Evolutionary conservation across 78 protist species (phyloP).

Genomic region (Planoprotostelium fungivorum): DNA sequence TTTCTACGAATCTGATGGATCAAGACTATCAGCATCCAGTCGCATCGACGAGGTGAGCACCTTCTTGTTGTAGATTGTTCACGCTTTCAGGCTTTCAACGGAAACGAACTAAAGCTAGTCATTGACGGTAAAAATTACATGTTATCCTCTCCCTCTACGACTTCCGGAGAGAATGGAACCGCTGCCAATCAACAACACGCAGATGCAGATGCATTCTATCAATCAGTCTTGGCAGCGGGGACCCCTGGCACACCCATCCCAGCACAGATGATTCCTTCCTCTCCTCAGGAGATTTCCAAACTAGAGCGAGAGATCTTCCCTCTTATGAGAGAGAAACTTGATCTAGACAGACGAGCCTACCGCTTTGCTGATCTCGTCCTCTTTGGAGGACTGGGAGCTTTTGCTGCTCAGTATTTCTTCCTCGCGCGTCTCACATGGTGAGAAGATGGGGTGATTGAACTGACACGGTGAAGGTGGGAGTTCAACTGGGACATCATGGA

Average conservation of each 20-base stretch:
- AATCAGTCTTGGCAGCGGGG: not conserved
- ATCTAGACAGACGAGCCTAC: not conserved
- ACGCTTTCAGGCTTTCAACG: not conserved
- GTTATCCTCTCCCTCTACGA: not conserved
- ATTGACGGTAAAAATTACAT: not conserved
- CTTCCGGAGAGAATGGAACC: not conserved
- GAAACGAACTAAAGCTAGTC: not conserved
- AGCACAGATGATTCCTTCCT: not conserved
- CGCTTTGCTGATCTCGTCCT: not conserved
- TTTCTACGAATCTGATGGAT: not conserved
- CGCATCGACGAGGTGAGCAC: not conserved
- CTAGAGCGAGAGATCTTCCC: not conserved
- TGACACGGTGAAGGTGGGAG: too few species aligned
- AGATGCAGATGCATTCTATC: not conserved
- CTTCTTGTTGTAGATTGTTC: not conserved
- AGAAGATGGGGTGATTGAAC: too few species aligned
- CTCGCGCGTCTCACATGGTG: not conserved
- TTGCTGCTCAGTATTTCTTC: not conserved
- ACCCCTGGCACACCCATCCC: slow-evolving; percentile 1
- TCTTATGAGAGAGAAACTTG: not conserved
- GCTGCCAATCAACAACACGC: not conserved
- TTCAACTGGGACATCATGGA: slow-evolving; percentile 35
- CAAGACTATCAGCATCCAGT: not conserved
- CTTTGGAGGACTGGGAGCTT: not conserved
- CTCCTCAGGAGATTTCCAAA: not conserved